phyloP scores from a whole-genome alignment of 495 filamentous ascomycete species.

The Annulohypoxylon maeteangense region DNA sequence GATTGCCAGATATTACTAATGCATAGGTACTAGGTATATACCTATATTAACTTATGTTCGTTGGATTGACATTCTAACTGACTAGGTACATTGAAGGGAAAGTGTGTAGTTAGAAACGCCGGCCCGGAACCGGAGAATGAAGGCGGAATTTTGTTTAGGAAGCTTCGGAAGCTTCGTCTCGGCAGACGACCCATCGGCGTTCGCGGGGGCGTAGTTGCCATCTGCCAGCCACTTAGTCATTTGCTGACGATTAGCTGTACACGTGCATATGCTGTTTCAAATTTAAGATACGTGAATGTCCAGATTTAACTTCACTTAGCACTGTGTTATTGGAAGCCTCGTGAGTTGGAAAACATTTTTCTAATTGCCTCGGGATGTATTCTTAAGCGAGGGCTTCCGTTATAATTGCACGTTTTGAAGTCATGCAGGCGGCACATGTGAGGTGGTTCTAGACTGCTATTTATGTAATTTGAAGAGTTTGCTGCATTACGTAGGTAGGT shows the following conservation, averaged over 20 bases:
- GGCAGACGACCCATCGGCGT: neutral
- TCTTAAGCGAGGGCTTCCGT: neutral
- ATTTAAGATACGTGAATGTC: neutral
- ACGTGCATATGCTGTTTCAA: neutral
- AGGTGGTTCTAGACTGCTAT: neutral
- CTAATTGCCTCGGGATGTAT: neutral
- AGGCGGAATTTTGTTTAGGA: neutral
- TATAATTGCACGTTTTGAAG: neutral
- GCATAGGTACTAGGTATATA: no score
- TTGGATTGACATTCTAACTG: no score
- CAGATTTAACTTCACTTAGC: neutral
- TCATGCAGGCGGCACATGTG: constrained; percentile 2
- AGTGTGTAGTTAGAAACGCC: neutral
- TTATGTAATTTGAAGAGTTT: neutral
- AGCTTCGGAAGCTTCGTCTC: neutral
- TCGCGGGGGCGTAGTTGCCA: neutral
- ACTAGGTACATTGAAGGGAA: no score
- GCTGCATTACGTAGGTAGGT: constrained; percentile 18
- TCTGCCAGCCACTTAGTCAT: neutral
- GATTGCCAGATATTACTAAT: no score
- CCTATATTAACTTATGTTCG: no score
- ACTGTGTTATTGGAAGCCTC: neutral
- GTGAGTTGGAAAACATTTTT: neutral
- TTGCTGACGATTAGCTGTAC: neutral
- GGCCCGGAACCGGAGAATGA: neutral